Conservation (phyloP, 352 stramenopile species). For the Phytophthora cryptogea region DNA sequence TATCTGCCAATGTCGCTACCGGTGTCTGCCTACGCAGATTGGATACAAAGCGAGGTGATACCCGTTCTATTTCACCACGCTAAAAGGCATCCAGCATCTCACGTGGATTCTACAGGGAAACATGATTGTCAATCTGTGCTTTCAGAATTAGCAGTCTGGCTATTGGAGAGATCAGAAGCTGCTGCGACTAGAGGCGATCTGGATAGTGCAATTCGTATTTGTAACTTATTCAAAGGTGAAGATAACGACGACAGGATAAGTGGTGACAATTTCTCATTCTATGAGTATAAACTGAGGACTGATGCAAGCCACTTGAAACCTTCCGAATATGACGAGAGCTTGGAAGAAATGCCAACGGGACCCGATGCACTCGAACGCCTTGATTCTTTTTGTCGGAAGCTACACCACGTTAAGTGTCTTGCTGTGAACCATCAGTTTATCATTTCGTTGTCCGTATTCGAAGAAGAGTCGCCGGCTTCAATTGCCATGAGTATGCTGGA, state of each 20-base stretch:
- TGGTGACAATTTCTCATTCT: conserved; percentile 14
- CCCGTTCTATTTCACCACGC: conserved; percentile 40
- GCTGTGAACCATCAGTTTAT: conserved; percentile 52
- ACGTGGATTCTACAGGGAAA: conserved; percentile 1
- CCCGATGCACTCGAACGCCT: conserved; percentile 30
- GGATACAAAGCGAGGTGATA: conserved; percentile 60
- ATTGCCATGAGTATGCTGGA: conserved; percentile 84
- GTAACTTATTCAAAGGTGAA: conserved; percentile 29
- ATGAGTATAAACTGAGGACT: conserved; percentile 33
- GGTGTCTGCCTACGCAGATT: conserved; percentile 51
- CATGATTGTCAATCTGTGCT: conserved; percentile 16
- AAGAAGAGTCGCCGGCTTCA: conserved; percentile 57
- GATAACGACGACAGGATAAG: not conserved
- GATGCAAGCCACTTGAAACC: not conserved
- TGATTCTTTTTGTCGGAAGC: conserved; percentile 40
- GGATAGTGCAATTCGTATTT: conserved; percentile 38
- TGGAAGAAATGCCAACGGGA: not conserved
- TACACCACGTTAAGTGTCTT: conserved; percentile 61
- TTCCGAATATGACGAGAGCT: not conserved
- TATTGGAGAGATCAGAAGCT: conserved; percentile 34
- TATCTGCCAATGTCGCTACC: conserved; percentile 45
- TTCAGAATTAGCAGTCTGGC: conserved; percentile 33
- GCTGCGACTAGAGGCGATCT: conserved; percentile 35
- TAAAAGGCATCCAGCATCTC: conserved; percentile 16
- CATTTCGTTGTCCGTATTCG: conserved; percentile 60